Base-by-base conservation (phyloP, 225 moss, liverwort and hornwort species). In the Neckera pumila region DNA sequence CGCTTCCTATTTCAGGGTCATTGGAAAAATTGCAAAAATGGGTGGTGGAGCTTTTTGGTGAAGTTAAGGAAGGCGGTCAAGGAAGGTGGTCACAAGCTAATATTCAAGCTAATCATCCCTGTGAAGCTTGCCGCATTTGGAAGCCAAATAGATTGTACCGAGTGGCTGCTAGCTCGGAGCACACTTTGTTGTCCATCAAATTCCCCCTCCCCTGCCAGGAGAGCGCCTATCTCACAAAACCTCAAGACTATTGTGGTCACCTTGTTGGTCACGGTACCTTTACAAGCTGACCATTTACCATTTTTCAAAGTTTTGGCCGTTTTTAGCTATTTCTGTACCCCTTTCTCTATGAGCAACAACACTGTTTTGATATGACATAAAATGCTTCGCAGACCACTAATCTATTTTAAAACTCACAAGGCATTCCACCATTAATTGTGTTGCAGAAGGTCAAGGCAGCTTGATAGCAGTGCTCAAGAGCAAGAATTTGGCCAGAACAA, bases 401-500 rank as follows among this genome's bases (percentile, higher is more conserved):
- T n/a, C 63, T n/a, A n/a, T 53, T 23, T 31, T 25, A 11, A 34
- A 34, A 81, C 43, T 90, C 65, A 19, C 57, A 56, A 78, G 57
- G 65, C 33, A 40, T 67, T 80, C 22, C 51, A 66, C 57, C 21
- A 27, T 66, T 66, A 40, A 84, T 84, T 27, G 65, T 88, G 67
- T 89, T 92, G 86, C 88, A 96, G 96, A 97, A 86, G 97, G 97
- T 69, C 92, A 91, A 83, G 98, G 98, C 70, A 95, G 98, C 92
- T 93, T 98, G 90, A 65, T 96, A 57, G 91, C 95, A 36, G 88
- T 97, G 69, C 91, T 98, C 60, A 92, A 91, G 84, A 80, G 54
- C 30, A 93, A 94, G 90, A 93, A 93, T 87, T 98, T 92, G 95
- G 95, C 90, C 47, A 94, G 89, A 87, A 78, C 67, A 27, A 88